Conservation (phyloP, 1,284 basidiomycete species). For the Boletus sp. region DNA sequence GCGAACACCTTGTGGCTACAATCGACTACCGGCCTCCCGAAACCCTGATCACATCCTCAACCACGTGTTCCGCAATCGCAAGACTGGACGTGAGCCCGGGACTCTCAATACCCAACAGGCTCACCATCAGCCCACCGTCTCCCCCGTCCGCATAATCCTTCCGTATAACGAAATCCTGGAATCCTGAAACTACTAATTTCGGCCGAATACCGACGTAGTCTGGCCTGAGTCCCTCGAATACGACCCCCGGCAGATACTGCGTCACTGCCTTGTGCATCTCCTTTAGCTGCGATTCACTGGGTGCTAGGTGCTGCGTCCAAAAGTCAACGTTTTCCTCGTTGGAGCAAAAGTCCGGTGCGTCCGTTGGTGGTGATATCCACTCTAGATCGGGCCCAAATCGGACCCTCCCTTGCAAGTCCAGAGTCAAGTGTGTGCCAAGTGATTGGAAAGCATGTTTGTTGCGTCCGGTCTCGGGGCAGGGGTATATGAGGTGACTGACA, state of each 20-base stretch:
- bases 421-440: constrained; percentile 87
- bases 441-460: constrained; percentile 68
- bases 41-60: constrained; percentile 51
- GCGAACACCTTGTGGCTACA: neutral
- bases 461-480: constrained; percentile 69
- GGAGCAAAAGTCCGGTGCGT: constrained; percentile 29
- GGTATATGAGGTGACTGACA: constrained; percentile 84
- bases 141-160: constrained; percentile 45
- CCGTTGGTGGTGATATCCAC: constrained; percentile 64
- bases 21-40: neutral
- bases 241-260: constrained; percentile 74
- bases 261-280: constrained; percentile 69
- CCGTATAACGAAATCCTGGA: constrained; percentile 82
- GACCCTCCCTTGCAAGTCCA: constrained; percentile 86
- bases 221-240: constrained; percentile 64
- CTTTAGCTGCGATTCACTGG: constrained; percentile 61
- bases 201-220: constrained; percentile 94
- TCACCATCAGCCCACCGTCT: constrained; percentile 58
- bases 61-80: constrained; percentile 71
- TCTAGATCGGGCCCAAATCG: constrained; percentile 95
- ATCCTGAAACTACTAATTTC: constrained; percentile 81
- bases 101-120: constrained; percentile 75
- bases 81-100: constrained; percentile 75
- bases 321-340: constrained; percentile 62
- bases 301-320: constrained; percentile 71